These are phyloP conservation scores for Lantana camara DNA, from an alignment of 257 asterid genomes.

Conservation along the genomic window DNA sequence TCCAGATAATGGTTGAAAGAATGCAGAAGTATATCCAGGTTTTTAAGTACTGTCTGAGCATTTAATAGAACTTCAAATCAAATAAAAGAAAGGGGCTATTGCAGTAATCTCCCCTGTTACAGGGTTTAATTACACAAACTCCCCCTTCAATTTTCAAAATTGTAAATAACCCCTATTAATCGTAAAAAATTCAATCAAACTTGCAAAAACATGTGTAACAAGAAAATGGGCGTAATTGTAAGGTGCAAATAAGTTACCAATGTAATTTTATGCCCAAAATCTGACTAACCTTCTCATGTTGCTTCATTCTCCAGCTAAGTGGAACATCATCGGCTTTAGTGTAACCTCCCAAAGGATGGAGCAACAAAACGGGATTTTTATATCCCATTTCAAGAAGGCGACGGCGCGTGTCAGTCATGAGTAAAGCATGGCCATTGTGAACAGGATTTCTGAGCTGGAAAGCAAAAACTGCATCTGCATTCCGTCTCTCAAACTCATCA, in stretches of 20 bases:
- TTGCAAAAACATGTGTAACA: too few relatives aligned
- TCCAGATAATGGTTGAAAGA: neutral
- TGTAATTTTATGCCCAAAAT: neutral
- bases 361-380: slow-evolving; percentile 81
- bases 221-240: too few relatives aligned
- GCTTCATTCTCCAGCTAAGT: slow-evolving; percentile 91
- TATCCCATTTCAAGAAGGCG: slow-evolving; percentile 93
- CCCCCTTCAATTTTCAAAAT: too few relatives aligned
- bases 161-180: too few relatives aligned
- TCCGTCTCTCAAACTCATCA: slow-evolving; percentile 64
- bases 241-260: too few relatives aligned
- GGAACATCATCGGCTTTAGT: slow-evolving; percentile 98
- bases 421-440: slow-evolving; percentile 88
- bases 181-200: too few relatives aligned
- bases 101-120: too few relatives aligned
- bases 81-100: too few relatives aligned
- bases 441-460: slow-evolving; percentile 96
- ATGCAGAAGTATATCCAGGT: neutral
- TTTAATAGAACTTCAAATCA: too few relatives aligned
- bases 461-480: slow-evolving; percentile 94
- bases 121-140: too few relatives aligned
- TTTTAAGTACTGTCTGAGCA: too few relatives aligned
- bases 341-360: slow-evolving; percentile 86
- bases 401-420: slow-evolving; percentile 92
- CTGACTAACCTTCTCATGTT: slow-evolving; percentile 83